Evolutionary conservation across 202 grass and related monocot species (phyloP), one percentile per base, ranked within the genome.

Genomic region (Carex arenaria): DNA sequence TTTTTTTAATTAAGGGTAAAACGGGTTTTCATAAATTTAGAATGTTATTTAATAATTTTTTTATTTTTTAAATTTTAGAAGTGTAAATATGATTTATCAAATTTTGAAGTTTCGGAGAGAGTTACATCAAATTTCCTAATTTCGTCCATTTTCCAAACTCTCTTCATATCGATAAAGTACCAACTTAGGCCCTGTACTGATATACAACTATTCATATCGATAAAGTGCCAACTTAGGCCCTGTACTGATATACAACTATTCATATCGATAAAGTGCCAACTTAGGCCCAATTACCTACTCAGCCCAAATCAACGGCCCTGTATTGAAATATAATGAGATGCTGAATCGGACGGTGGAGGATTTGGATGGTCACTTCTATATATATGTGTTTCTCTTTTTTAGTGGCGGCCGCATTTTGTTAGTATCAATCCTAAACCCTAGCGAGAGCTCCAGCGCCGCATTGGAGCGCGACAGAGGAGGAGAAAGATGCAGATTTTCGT

Each of bases 401-500:
- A 7, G 38, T 1, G 52, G 73, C 73, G 73, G 28, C 52, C 19
- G 30, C 30, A 1, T 38, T 59, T 14, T 47, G 3, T 0, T 32
- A 4, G 2, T 0, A 80, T 57, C 69, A 69, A 82, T 67, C 80
- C 62, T 64, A 68, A 82, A 67, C 56, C 78, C 78, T 81, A 81
- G 61, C 59, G 51, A 80, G 38, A 32, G 26, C 80, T 47, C 57
- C 17, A 64, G 22, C 14, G 64, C 64, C 78, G 80, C 64, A 31
- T 82, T 69, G 61, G 62, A 66, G 61, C 78, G 20, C 20, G 20
- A 47, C 61, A 47, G 14, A 51, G 43, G 14, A 51, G 43, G 17
- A 31, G 45, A 23, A 69, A 49, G 81, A 92, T 92, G 90, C 90
- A 92, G 77, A 92, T 92, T 7, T 92, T 92, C 0, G 90, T 92